Percentiles rank a stretch among this genome's conserved stretches.
These are phyloP conservation scores for Phytophthora constricta DNA, from an alignment of 352 stramenopile species.

Conservation along the genomic window DNA sequence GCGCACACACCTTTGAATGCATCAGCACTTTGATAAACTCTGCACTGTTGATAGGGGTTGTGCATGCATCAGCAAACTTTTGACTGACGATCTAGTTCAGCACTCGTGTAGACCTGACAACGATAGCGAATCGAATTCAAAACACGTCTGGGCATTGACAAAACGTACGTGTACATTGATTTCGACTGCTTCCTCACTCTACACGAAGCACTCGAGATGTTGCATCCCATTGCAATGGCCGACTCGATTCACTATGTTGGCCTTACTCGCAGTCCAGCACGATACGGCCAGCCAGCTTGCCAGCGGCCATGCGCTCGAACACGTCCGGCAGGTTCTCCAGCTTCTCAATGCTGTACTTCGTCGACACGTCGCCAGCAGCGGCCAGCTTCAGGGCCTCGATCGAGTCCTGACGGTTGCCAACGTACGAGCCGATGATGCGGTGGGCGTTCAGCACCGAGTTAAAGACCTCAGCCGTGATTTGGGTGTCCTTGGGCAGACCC, in stretches of 20 bases:
- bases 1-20: too few species aligned
- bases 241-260: background rate
- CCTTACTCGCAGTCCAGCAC: slow-evolving; percentile 50
- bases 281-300: slow-evolving; percentile 43
- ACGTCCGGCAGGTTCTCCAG: slow-evolving; percentile 50
- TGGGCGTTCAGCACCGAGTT: slow-evolving; percentile 46
- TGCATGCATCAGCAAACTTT: too few species aligned
- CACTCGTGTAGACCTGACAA: too few species aligned
- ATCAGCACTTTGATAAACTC: background rate
- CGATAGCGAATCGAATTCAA: background rate
- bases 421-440: slow-evolving; percentile 58
- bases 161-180: background rate
- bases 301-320: slow-evolving; percentile 47
- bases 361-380: slow-evolving; percentile 50
- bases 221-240: slow-evolving; percentile 12
- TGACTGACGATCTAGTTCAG: too few species aligned
- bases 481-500: slow-evolving; percentile 61
- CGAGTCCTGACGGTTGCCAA: slow-evolving; percentile 56
- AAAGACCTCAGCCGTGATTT: slow-evolving; percentile 46
- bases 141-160: background rate
- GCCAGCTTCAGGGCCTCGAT: slow-evolving; percentile 62
- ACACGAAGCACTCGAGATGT: slow-evolving; percentile 21
- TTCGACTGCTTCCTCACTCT: background rate
- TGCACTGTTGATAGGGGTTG: too few species aligned
- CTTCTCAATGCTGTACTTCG: slow-evolving; percentile 51